These are phyloP conservation scores for Musa troglodytarum DNA, from an alignment of 176 grass and related monocot species.

Conservation along the genomic window DNA sequence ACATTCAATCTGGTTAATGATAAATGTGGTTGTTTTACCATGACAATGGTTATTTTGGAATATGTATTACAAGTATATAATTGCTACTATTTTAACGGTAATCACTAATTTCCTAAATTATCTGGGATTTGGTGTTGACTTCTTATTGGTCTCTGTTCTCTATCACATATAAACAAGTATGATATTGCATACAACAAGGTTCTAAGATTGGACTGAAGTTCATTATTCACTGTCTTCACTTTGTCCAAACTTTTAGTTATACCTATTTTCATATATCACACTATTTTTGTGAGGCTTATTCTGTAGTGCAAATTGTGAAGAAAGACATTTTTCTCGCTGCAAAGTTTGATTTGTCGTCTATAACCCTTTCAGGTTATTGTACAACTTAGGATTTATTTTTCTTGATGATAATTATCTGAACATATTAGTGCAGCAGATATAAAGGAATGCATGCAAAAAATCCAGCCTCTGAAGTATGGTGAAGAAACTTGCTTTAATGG, in stretches of 20 bases:
- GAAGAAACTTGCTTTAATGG: conserved; percentile 92
- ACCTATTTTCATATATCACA: too few species aligned
- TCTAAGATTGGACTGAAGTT: background rate
- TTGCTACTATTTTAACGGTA: background rate
- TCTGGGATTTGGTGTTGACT: too few species aligned
- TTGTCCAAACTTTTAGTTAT: too few species aligned
- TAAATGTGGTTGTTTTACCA: background rate
- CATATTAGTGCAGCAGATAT: conserved; percentile 44
- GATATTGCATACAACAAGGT: background rate
- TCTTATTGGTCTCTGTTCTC: background rate
- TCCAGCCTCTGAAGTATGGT: conserved; percentile 45
- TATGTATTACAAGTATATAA: background rate
- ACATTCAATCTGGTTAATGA: background rate
- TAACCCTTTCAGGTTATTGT: background rate
- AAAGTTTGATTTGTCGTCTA: background rate
- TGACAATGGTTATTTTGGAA: background rate
- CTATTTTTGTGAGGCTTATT: too few species aligned
- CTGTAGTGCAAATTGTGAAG: background rate
- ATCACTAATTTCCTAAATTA: background rate
- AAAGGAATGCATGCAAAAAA: conserved; percentile 71
- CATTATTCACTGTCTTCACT: background rate
- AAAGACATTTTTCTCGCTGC: background rate
- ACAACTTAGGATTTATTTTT: background rate
- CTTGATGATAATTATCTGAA: background rate
- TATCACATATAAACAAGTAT: background rate